phyloP scores from a whole-genome alignment of 208 protist genomes.

The Acanthamoeba lenticulata region DNA sequence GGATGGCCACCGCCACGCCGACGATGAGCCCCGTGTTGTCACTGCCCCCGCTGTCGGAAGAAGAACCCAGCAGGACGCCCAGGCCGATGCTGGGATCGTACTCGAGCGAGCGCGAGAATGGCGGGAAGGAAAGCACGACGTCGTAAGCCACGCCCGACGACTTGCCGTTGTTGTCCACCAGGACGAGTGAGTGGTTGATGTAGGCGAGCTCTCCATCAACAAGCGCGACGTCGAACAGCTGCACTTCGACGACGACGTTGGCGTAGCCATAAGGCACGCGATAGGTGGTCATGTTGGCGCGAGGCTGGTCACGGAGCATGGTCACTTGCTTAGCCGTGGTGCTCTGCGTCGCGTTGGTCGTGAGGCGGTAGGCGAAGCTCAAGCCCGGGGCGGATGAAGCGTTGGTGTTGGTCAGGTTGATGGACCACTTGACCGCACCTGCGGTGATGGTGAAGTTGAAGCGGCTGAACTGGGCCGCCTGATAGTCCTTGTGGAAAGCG shows the following conservation, averaged over 20 bases:
- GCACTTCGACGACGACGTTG: background rate
- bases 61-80: background rate
- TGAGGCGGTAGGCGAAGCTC: background rate
- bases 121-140: background rate
- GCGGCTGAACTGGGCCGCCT: background rate
- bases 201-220: background rate
- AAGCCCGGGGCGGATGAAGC: background rate
- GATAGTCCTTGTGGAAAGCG: background rate
- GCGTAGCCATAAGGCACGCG: background rate
- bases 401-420: slow-evolving; percentile 1
- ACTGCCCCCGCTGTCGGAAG: background rate
- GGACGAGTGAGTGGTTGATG: background rate
- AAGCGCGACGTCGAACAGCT: background rate
- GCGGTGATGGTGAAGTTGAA: background rate
- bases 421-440: background rate
- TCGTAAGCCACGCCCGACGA: background rate
- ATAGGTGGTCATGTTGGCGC: background rate
- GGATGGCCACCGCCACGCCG: background rate
- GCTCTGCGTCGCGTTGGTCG: background rate
- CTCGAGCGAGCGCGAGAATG: background rate
- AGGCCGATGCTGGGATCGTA: background rate
- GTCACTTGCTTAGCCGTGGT: background rate
- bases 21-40: background rate
- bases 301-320: background rate
- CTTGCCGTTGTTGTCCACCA: background rate